These are phyloP conservation scores for Ganoderma lucidum DNA, from an alignment of 1,284 basidiomycete genomes.

Conservation along the genomic window DNA sequence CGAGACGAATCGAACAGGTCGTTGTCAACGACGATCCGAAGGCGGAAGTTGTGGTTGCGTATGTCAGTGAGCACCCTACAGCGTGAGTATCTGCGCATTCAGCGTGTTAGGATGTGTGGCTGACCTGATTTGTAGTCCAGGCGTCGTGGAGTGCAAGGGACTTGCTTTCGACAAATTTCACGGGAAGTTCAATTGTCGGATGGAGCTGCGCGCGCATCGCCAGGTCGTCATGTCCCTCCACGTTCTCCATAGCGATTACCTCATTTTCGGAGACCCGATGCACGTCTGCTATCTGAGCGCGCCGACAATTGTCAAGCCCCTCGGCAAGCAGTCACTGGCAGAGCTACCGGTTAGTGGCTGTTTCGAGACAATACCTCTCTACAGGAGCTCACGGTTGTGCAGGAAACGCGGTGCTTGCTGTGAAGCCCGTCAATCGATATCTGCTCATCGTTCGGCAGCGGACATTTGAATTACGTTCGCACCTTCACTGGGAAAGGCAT, in stretches of 20 bases:
- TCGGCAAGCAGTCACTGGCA: slow-evolving; percentile 28
- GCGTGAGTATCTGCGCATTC: slow-evolving; percentile 24
- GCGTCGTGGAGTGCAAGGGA: slow-evolving; percentile 30
- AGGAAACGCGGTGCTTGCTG: slow-evolving; percentile 40
- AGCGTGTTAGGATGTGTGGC: too few relatives aligned
- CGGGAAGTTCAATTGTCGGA: slow-evolving; percentile 33
- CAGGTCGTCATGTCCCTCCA: slow-evolving; percentile 35
- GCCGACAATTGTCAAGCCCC: slow-evolving; percentile 29
- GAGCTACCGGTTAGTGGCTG: slow-evolving; percentile 21
- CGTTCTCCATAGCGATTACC: slow-evolving; percentile 36
- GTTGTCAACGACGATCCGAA: slow-evolving; percentile 44
- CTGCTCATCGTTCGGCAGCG: slow-evolving; percentile 42
- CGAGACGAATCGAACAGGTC: slow-evolving; percentile 37
- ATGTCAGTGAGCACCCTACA: slow-evolving; percentile 32
- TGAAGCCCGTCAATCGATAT: slow-evolving; percentile 41
- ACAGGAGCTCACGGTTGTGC: slow-evolving; percentile 9
- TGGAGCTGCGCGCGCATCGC: slow-evolving; percentile 31
- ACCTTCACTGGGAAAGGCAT: slow-evolving; percentile 38
- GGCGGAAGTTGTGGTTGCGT: slow-evolving; percentile 39
- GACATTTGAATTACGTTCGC: slow-evolving; percentile 39
- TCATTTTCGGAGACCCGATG: slow-evolving; percentile 38
- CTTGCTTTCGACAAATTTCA: slow-evolving; percentile 42
- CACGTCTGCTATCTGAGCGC: slow-evolving; percentile 34
- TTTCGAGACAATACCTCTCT: background rate
- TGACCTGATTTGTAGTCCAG: slow-evolving; percentile 11